phyloP scores from a whole-genome alignment of 305 asterid genomes.

The Nicotiana rustica region DNA sequence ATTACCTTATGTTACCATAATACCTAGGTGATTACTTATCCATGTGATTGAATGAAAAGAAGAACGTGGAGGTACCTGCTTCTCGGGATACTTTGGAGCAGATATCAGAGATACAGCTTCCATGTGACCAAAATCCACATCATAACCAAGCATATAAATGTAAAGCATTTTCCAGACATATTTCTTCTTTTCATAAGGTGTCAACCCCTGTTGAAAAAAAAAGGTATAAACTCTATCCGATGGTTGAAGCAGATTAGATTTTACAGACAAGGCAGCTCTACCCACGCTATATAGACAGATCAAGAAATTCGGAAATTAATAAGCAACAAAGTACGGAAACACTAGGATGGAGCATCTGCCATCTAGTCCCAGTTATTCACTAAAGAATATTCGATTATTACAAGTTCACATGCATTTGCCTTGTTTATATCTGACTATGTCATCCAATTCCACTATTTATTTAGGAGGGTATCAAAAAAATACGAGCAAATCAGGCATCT shows the following conservation, averaged over 20 bases:
- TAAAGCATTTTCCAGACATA: conserved; percentile 99
- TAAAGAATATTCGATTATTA: background rate
- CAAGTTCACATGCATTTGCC: background rate
- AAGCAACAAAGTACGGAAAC: background rate
- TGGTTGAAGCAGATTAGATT: background rate
- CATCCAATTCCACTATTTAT: conserved; percentile 4
- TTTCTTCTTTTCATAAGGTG: conserved; percentile 97
- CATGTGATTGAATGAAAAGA: conserved; percentile 14
- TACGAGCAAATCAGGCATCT: conserved; percentile 15
- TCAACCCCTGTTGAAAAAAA: conserved; percentile 64
- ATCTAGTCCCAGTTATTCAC: background rate
- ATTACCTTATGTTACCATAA: conserved; percentile 24
- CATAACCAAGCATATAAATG: conserved; percentile 99
- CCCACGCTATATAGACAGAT: background rate
- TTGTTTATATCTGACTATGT: background rate
- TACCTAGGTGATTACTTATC: conserved; percentile 8
- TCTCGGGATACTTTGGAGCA: conserved; percentile 99
- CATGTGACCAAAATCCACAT: conserved; percentile 99
- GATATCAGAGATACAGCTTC: conserved; percentile 99
- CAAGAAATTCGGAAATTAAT: conserved; percentile 5
- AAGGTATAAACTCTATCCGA: background rate
- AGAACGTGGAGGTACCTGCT: conserved; percentile 68
- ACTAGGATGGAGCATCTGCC: background rate
- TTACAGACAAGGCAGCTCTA: conserved; percentile 1
- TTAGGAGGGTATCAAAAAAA: background rate